Evolutionary conservation across 805 yeast species (phyloP), one percentile per base, ranked within the genome.

Genomic region (Yamadazyma olivae): DNA sequence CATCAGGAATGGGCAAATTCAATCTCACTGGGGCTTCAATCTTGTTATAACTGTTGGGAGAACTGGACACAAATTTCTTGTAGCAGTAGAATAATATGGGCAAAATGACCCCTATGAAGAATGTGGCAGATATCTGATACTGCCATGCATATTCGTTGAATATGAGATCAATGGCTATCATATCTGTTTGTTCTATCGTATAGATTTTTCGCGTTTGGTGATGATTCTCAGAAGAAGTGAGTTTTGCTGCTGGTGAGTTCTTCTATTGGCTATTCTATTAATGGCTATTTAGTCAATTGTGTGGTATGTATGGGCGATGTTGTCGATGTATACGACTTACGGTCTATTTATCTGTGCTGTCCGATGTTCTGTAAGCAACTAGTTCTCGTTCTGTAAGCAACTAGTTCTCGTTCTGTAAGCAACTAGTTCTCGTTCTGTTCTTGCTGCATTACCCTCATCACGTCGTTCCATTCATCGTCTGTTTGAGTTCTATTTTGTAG

Each of bases 1-100:
- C 87, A 42, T 75, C 83, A 2, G 95, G 95, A 20, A 79, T 63
- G 3, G 79, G 72, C 14, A 81, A 53, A 28, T 69, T 70, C 48
- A 81, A 66, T 45, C 75, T 77, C 15, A 56, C 45, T 3, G 74
- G 69, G 17, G 59, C 68, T 43, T 67, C 74, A n/a, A 66, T 46
- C 39, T 58, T 62, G 42, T 66, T 66, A 51, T 64, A 66, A 38
- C 57, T 54, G 43, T 66, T 67, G 17, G 72, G 71, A 6, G 51
- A 45, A 13, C 48, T 47, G n/a, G 70, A 53, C 32, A 66, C 50
- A 43, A 65, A 67, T 46, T 51, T 54, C 30, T 59, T 60, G 39
- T 63, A 59, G 4, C 61, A 43, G 38, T 60, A 64, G 44, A 56
- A 63, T 14, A 62, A 44, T 15, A 53, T 36, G 2, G 72, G 74